These are phyloP conservation scores for Leucosporidium creatinivorum DNA, from an alignment of 768 basidiomycete species.

Conservation along the genomic window DNA sequence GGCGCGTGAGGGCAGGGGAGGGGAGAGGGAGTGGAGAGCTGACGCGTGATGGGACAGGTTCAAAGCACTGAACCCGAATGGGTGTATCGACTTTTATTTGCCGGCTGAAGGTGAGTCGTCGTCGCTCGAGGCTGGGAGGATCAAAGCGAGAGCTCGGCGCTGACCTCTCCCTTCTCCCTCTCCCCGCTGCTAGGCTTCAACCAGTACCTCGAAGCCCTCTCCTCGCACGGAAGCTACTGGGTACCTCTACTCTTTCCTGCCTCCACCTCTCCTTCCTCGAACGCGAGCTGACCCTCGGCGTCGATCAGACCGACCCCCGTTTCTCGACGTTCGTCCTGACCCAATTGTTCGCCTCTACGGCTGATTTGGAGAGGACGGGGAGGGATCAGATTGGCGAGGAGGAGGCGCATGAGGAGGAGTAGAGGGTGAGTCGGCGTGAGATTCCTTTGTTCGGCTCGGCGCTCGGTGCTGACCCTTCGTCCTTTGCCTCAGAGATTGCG, in stretches of 20 bases:
- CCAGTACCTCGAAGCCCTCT: slow-evolving; percentile 22
- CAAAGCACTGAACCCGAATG: slow-evolving; percentile 30
- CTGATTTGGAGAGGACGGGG: slow-evolving; percentile 17
- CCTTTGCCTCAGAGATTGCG: no score
- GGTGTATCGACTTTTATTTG: slow-evolving; percentile 25
- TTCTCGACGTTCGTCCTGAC: slow-evolving; percentile 27
- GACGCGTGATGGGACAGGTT: no score
- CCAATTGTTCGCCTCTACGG: slow-evolving; percentile 18
- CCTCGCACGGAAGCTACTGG: slow-evolving; percentile 20
- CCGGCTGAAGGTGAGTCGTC: slow-evolving; percentile 17
- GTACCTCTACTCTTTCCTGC: background rate
- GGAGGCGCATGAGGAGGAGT: background rate
- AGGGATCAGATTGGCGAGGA: slow-evolving; percentile 23
- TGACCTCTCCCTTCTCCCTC: no score
- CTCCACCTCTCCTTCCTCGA: background rate
- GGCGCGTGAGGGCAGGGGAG: no score
- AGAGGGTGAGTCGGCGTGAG: no score
- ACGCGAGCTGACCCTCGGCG: background rate
- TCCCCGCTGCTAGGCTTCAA: background rate
- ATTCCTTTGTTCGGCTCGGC: no score
- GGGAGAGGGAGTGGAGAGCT: no score
- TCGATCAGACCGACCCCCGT: slow-evolving; percentile 4
- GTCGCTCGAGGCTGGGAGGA: no score
- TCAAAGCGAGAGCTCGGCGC: no score
- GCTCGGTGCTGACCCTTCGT: no score